A percentile compares a stretch with the other conserved stretches of the same genome.
phyloP scores from a whole-genome alignment of 345 rosid species.

The Gossypium stocksii region DNA sequence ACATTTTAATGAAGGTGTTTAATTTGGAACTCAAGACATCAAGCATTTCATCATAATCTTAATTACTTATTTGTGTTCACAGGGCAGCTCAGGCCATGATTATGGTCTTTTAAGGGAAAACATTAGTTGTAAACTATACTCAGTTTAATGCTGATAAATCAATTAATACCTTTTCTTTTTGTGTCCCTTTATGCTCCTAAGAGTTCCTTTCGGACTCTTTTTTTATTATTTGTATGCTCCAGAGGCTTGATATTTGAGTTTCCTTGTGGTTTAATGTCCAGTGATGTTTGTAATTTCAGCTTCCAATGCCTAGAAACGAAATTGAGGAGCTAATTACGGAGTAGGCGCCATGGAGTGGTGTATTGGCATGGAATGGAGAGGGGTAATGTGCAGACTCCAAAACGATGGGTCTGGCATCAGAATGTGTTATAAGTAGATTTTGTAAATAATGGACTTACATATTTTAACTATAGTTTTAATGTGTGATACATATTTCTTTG shows the following conservation, averaged over 20 bases:
- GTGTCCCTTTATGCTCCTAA: neutral
- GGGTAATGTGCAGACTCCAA: slow-evolving; percentile 11
- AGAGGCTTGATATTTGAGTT: neutral
- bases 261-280: neutral
- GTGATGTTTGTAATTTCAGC: slow-evolving; percentile 28
- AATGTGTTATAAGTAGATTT: neutral
- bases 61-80: neutral
- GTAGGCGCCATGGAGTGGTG: slow-evolving; percentile 23
- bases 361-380: neutral
- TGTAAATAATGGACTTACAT: neutral
- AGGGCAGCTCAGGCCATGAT: neutral
- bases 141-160: neutral
- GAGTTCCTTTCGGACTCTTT: neutral
- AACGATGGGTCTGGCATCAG: slow-evolving; percentile 11
- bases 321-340: slow-evolving; percentile 39
- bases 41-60: neutral
- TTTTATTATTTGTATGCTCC: neutral
- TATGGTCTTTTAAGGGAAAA: neutral
- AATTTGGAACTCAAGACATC: neutral
- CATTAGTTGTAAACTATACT: neutral
- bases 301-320: slow-evolving; percentile 31
- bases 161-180: neutral
- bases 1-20: neutral
- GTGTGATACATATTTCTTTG: no score
- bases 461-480: no score